These are phyloP conservation scores for Penicillium sp. DNA, from an alignment of 2,329 filamentous ascomycete species.

Conservation along the genomic window DNA sequence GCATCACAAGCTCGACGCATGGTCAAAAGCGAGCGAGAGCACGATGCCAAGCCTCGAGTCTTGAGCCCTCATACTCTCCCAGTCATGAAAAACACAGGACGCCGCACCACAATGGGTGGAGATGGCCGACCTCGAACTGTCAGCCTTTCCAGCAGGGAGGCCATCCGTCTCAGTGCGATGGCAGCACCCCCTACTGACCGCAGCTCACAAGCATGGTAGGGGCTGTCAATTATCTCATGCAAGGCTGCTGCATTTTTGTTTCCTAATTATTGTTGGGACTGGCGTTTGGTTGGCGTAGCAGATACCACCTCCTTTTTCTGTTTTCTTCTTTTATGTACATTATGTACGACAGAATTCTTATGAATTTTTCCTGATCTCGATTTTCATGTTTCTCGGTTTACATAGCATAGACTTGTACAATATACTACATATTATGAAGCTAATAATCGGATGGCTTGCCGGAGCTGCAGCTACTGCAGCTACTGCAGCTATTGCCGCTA, in stretches of 20 bases:
- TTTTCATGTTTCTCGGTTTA: background rate
- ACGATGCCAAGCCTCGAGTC: slow-evolving; percentile 56
- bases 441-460: background rate
- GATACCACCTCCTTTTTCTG: slow-evolving; percentile 31
- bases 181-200: slow-evolving; percentile 37
- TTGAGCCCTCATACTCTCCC: slow-evolving; percentile 61
- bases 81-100: slow-evolving; percentile 54
- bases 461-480: background rate
- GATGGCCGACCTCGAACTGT: slow-evolving; percentile 42
- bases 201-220: slow-evolving; percentile 29
- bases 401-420: too few species aligned
- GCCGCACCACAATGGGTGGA: slow-evolving; percentile 44
- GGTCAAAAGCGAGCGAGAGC: slow-evolving; percentile 61
- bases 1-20: slow-evolving; percentile 66
- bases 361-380: background rate
- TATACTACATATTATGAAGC: background rate
- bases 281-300: slow-evolving; percentile 28
- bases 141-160: slow-evolving; percentile 40
- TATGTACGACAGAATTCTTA: background rate
- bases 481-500: too few species aligned
- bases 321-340: slow-evolving; percentile 3
- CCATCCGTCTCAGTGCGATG: slow-evolving; percentile 39
- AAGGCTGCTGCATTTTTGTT: slow-evolving; percentile 12
- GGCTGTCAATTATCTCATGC: slow-evolving; percentile 13
- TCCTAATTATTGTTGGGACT: slow-evolving; percentile 18